Conservation (phyloP, 441 rosid genomes). For the Populus tomentosa region DNA sequence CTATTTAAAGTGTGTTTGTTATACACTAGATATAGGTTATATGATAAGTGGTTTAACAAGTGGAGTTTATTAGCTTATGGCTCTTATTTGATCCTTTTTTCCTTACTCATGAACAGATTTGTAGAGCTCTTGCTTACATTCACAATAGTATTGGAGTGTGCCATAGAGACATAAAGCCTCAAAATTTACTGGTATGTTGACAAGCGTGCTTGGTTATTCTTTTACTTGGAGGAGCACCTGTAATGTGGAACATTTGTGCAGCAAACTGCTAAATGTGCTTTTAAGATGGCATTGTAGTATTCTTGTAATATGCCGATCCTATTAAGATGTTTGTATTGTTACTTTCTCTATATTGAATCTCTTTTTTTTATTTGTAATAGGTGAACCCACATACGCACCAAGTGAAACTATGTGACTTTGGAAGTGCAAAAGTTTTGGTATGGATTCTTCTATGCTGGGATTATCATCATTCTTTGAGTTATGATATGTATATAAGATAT, state of each 20-base stretch:
- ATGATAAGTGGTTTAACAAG: neutral
- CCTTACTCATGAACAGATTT: constrained; percentile 25
- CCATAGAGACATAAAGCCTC: constrained; percentile 53
- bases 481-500: neutral
- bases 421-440: constrained; percentile 88
- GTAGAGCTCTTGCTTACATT: constrained; percentile 49
- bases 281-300: neutral
- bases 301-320: neutral
- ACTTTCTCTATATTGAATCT: neutral
- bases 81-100: neutral
- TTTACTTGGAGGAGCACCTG: neutral
- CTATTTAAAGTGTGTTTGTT: neutral
- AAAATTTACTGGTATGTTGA: constrained; percentile 40
- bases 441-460: neutral
- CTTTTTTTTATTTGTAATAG: constrained; percentile 22
- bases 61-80: neutral
- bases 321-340: neutral
- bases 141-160: constrained; percentile 44
- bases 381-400: constrained; percentile 85
- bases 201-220: neutral
- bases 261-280: neutral
- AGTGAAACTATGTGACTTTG: constrained; percentile 78
- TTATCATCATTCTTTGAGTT: neutral
- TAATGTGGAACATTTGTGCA: neutral
- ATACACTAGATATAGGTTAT: neutral